phyloP scores from a whole-genome alignment of 2,329 filamentous ascomycete species.

The Fusarium sp. region DNA sequence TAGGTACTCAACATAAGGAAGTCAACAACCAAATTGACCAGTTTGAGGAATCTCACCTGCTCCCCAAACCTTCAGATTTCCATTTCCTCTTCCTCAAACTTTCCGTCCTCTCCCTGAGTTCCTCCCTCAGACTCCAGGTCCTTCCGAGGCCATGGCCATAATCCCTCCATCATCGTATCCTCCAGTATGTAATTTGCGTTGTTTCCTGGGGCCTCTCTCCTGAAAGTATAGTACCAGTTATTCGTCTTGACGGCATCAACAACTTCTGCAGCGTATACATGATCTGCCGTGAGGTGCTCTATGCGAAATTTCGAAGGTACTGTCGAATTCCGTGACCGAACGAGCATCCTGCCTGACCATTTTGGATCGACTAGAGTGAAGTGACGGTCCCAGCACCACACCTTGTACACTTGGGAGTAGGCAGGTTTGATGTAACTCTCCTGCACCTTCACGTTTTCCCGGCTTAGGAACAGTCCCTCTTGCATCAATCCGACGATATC shows the following conservation, averaged over 20 bases:
- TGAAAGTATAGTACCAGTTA: neutral
- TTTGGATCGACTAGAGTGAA: neutral
- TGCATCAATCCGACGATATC: neutral
- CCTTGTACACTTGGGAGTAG: rapidly evolving
- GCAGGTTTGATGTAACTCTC: neutral
- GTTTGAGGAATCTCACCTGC: no score
- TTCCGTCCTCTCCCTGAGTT: neutral
- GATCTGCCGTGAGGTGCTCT: neutral
- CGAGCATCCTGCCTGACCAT: neutral
- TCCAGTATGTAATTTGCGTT: neutral
- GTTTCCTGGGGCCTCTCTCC: neutral
- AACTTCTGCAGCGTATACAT: rapidly evolving
- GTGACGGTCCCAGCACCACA: rapidly evolving
- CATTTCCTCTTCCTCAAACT: no score
- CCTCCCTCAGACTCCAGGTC: rapidly evolving
- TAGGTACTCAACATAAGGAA: neutral
- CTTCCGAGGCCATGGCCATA: constrained; percentile 12
- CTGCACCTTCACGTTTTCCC: rapidly evolving
- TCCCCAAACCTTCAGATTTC: no score
- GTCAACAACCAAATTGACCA: neutral
- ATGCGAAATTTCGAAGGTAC: neutral
- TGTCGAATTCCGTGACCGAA: neutral
- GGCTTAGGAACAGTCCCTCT: neutral
- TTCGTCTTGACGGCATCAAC: rapidly evolving
- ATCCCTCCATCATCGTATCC: neutral